phyloP scores from a whole-genome alignment of 129 eudicot species.

The Solidago caesia region DNA sequence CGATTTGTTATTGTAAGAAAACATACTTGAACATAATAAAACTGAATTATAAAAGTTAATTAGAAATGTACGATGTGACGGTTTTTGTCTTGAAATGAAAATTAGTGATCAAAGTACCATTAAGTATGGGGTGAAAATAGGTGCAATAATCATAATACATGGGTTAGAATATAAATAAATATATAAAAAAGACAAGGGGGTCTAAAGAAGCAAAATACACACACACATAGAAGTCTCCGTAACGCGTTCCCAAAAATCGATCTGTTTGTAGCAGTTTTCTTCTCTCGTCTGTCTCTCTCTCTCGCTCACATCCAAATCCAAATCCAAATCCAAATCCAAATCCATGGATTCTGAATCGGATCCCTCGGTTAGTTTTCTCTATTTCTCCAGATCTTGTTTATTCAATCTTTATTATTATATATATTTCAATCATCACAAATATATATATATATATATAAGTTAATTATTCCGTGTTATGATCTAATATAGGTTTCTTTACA shows the following conservation, averaged over 20 bases:
- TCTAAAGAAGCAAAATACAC: neutral
- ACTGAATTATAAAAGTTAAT: too few species aligned
- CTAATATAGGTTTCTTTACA: neutral
- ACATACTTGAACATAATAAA: too few species aligned
- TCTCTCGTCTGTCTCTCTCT: neutral
- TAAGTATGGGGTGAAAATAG: too few species aligned
- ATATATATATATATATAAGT: slow-evolving; percentile 1
- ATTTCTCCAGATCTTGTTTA: slow-evolving; percentile 21
- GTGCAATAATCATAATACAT: too few species aligned
- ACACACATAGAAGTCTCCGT: slow-evolving; percentile 29
- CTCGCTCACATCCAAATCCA: slow-evolving; percentile 6
- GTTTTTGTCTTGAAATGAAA: too few species aligned
- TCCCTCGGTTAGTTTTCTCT: slow-evolving; percentile 25
- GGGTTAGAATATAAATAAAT: too few species aligned
- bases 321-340: slow-evolving; percentile 27
- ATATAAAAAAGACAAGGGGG: slow-evolving; percentile 9
- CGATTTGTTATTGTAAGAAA: too few species aligned
- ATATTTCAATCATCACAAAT: slow-evolving; percentile 9
- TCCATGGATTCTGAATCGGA: slow-evolving; percentile 32
- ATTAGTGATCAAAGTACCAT: too few species aligned
- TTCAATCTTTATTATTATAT: neutral
- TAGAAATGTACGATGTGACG: too few species aligned
- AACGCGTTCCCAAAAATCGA: slow-evolving; percentile 23
- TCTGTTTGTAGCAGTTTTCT: slow-evolving; percentile 23
- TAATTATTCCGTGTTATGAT: slow-evolving; percentile 17